Evolutionary conservation across 768 basidiomycete genomes (phyloP), one percentile per base, ranked within the genome.

Genomic region (Calocybe gangraenosa): DNA sequence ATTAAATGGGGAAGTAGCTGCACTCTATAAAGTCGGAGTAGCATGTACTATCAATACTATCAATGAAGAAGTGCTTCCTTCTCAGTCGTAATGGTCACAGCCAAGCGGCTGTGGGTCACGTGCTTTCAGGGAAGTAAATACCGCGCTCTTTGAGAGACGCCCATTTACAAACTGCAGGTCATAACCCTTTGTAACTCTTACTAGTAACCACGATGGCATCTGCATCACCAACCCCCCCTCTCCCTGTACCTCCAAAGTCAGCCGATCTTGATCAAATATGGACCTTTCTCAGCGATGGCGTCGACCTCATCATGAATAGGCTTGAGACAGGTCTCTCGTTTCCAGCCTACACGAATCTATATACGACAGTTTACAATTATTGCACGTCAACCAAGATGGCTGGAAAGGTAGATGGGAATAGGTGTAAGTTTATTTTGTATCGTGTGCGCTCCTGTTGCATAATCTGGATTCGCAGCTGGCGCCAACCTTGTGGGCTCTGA

Each of bases 401-500:
- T 56, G 76, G 74, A 37, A 67, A 72, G 44, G 59, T 71, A 51
- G 64, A 79, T 73, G 79, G 81, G 50, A 84, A 84, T 59, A 75
- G 86, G 58, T 81, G 87, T 88, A 58, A 65, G 79, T 70, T 18
- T 65, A 63, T 44, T 30, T 38, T 17, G 18, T 37, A 25, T 55
- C 25, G 38, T 40, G 45, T 38, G 46, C 50, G 42, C 37, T 41
- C 28, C 19, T 11, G n/a, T 40, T 46, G 11, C 39, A 40, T 21
- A 52, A 46, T 35, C 32, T 11, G 8, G 40, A 35, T 47, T 48
- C 33, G 22, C 62, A 88, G 89, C 89, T 48, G 95, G 94, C 51
- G 93, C 94, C 46, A 96, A 95, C 71, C 68, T 98, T 59, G 96
- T 98, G 81, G 96, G 96, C 47, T 88, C 95, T 37, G 95, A 98